Evolutionary conservation across 441 rosid genomes (phyloP).

Genomic region (Gossypium trilobum): DNA sequence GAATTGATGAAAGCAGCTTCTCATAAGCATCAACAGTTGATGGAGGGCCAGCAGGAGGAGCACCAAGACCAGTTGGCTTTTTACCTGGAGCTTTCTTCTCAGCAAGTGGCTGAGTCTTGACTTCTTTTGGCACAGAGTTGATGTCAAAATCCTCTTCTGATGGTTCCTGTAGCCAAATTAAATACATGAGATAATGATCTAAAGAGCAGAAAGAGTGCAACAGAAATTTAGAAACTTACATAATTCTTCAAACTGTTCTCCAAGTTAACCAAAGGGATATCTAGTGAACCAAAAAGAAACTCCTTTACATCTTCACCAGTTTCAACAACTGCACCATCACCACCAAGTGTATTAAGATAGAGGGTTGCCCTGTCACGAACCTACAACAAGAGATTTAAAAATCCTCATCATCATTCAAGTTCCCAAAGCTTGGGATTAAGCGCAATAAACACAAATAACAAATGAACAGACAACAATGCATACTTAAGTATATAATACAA

Average conservation of each 20-base stretch:
- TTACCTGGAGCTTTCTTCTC: constrained; percentile 91
- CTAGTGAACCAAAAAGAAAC: constrained; percentile 75
- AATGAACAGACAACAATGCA: not conserved
- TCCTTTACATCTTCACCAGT: constrained; percentile 54
- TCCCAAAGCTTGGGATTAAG: not conserved
- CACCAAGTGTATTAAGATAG: constrained; percentile 68
- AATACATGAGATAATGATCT: constrained; percentile 21
- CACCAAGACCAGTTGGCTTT: constrained; percentile 79
- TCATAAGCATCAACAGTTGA: constrained; percentile 71
- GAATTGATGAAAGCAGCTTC: constrained; percentile 68
- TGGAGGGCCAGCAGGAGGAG: constrained; percentile 48
- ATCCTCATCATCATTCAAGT: not conserved
- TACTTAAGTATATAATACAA: not conserved
- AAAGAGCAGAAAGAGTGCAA: constrained; percentile 12
- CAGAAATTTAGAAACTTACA: constrained; percentile 38
- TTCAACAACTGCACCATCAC: constrained; percentile 56
- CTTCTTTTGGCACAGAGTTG: constrained; percentile 73
- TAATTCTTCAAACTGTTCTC: constrained; percentile 83
- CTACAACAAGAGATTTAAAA: constrained; percentile 29
- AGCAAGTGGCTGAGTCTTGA: constrained; percentile 72
- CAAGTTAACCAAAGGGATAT: constrained; percentile 70
- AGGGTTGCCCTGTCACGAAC: constrained; percentile 98
- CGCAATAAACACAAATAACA: constrained; percentile 5
- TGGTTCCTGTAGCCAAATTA: constrained; percentile 50
- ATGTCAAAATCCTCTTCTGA: constrained; percentile 76